Conservation (phyloP, 177 flowering plant species). For the Vitis hybrid region DNA sequence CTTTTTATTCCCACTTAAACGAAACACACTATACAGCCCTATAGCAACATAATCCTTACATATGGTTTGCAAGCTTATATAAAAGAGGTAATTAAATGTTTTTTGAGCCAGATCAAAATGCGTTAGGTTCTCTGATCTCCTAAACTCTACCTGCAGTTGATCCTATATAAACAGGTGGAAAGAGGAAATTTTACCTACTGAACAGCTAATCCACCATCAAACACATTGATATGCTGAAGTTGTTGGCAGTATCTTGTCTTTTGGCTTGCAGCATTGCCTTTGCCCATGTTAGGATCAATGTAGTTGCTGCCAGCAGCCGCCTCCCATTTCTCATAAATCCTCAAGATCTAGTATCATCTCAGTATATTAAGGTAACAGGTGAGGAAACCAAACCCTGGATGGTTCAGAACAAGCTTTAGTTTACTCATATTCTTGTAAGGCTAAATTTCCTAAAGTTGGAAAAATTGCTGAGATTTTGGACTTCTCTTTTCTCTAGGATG, state of each 20-base stretch:
- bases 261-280: constrained; percentile 13
- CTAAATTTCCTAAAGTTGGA: background rate
- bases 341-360: constrained; percentile 18
- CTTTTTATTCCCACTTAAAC: background rate
- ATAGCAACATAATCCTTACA: no score
- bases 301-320: constrained; percentile 25
- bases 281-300: constrained; percentile 1
- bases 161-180: constrained; percentile 9
- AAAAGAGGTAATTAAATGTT: background rate
- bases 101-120: background rate
- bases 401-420: background rate
- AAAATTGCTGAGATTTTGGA: background rate
- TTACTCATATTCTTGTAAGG: background rate
- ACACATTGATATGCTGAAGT: constrained; percentile 11
- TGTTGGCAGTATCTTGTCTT: constrained; percentile 13
- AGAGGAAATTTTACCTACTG: constrained; percentile 4
- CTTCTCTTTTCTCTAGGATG: constrained; percentile 32
- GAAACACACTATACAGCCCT: background rate
- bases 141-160: background rate
- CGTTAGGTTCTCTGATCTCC: constrained; percentile 14
- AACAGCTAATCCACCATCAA: constrained; percentile 1
- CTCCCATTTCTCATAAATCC: constrained; percentile 15
- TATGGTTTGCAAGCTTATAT: background rate
- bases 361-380: constrained; percentile 41
- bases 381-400: background rate